These are phyloP conservation scores for Phytopythium oedochilum DNA, from an alignment of 352 stramenopile genomes.

Conservation along the genomic window DNA sequence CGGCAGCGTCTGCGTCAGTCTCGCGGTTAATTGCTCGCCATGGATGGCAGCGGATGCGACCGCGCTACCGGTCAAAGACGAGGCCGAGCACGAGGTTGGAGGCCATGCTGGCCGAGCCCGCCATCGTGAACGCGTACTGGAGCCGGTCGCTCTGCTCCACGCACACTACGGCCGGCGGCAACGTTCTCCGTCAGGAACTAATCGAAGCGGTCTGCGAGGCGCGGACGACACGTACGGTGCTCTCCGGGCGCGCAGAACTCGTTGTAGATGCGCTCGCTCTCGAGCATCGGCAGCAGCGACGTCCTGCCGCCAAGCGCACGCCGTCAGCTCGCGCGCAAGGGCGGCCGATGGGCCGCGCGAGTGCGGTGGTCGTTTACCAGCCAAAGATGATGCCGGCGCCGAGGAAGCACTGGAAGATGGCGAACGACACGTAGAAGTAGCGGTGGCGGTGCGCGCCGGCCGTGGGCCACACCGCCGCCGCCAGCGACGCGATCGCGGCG, in stretches of 20 bases:
- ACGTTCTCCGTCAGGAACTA: not conserved
- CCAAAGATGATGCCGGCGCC: constrained; percentile 58
- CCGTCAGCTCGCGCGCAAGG: not conserved
- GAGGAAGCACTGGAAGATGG: constrained; percentile 61
- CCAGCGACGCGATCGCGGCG: constrained; percentile 16
- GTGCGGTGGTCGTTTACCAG: too few relatives aligned
- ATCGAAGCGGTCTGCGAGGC: not conserved
- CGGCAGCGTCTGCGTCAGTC: not conserved
- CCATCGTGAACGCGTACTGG: constrained; percentile 60
- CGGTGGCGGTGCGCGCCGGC: constrained; percentile 22
- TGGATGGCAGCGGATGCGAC: too few relatives aligned
- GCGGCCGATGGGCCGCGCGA: too few relatives aligned
- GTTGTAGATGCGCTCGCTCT: constrained; percentile 52
- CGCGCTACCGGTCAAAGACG: constrained; percentile 45
- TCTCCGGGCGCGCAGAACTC: constrained; percentile 37
- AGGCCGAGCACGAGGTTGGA: constrained; percentile 60
- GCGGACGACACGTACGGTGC: constrained; percentile 20
- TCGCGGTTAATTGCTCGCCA: not conserved
- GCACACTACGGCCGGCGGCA: constrained; percentile 25
- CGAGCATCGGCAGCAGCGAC: constrained; percentile 50
- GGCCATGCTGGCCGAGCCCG: constrained; percentile 51
- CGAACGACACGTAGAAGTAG: constrained; percentile 42
- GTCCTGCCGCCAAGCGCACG: constrained; percentile 27
- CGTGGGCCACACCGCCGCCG: constrained; percentile 9
- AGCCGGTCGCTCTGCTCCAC: constrained; percentile 45